Evolutionary conservation across 2,329 filamentous ascomycete species (phyloP), one percentile per base, ranked within the genome.

Genomic region (Metarhizium sp.): DNA sequence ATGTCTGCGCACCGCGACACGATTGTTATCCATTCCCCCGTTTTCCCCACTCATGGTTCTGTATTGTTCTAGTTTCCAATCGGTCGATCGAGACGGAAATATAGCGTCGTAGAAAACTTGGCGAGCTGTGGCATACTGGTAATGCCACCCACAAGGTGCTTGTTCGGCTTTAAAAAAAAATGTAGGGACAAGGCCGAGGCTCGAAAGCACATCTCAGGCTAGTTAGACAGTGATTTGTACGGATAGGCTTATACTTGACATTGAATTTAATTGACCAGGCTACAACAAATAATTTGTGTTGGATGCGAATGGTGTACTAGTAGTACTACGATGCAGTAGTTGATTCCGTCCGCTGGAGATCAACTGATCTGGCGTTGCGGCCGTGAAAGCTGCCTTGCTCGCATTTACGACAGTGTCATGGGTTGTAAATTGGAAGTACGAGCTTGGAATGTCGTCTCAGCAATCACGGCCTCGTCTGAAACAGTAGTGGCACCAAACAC

Each of bases 41-140:
- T 43, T 34, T 53, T 30, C 29, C 49, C 50, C 53, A 49, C 54
- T 55, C 51, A 60, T 61, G 56, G 61, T 56, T 57, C 48, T 52
- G 50, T 57, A 45, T 53, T 53, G 32, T 57, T 55, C 53, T 59
- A 60, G 54, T 57, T 60, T 58, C 58, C 59, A 61, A 36, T 58
- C 60, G 53, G 61, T 60, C 57, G 54, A 50, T 61, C 54, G 54
- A 55, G 55, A 62, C 57, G 51, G 38, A 55, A 51, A 51, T 57
- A 50, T 59, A 58, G 60, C 61, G 61, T 59, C 63, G 62, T 63
- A 66, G 59, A 60, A 58, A 53, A 16, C 34, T 49, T 50, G 46
- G 40, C 49, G 30, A 55, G 36, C 51, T 51, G 45, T 51, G 56
- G 54, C 54, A 54, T 45, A 30, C n/a, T 42, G 54, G 36, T 45